Conservation (phyloP, 805 yeast genomes). For the Sporopachydermia lactativora region DNA sequence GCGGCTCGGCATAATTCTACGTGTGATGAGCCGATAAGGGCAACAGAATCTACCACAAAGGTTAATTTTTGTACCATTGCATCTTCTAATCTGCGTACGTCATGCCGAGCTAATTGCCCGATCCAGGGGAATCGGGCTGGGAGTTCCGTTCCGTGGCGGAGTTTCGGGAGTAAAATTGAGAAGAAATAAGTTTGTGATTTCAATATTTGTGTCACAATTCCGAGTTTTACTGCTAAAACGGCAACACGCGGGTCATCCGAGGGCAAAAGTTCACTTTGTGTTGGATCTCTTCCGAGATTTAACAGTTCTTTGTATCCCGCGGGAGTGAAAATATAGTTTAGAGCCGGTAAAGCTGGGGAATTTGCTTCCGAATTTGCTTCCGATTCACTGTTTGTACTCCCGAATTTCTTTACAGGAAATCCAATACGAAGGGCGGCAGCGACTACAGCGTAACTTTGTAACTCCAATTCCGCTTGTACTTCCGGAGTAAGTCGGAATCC, state of each 20-base stretch:
- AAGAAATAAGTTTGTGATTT: conserved; percentile 8
- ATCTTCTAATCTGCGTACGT: neutral
- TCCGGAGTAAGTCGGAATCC: neutral
- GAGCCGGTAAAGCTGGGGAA: neutral
- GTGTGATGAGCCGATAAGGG: neutral
- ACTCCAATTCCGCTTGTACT: neutral
- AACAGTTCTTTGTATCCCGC: neutral
- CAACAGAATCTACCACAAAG: neutral
- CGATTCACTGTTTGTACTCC: neutral
- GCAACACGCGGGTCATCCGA: neutral
- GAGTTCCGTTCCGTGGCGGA: neutral
- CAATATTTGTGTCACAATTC: neutral
- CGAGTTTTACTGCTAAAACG: neutral
- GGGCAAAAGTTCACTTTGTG: neutral
- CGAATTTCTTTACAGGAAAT: neutral
- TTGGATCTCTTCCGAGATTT: neutral
- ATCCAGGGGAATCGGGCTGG: neutral
- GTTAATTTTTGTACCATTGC: neutral
- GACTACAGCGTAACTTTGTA: neutral
- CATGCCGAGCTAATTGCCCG: neutral
- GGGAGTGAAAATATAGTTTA: neutral
- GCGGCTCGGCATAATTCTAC: neutral
- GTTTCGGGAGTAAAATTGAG: neutral
- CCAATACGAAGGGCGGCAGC: neutral
- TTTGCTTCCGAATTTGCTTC: neutral